Evolutionary conservation across 306 rosid genomes (phyloP).

Genomic region (Quercus engelmannii): DNA sequence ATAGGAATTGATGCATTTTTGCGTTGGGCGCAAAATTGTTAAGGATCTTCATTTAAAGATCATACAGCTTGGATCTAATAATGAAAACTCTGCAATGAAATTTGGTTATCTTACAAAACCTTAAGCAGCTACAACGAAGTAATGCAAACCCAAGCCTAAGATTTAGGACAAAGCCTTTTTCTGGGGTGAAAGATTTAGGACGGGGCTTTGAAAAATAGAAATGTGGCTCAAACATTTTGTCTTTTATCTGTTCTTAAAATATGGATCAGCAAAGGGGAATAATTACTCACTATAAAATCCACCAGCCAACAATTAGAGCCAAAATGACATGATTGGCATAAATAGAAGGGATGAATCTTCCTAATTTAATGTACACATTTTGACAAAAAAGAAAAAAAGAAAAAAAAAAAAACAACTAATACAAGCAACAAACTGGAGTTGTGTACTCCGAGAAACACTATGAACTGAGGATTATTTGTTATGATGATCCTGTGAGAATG

Average conservation of each 20-base stretch:
- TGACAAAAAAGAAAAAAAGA: background rate
- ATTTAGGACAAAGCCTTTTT: background rate
- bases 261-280: background rate
- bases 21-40: no score
- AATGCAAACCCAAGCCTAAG: background rate
- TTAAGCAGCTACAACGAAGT: no score
- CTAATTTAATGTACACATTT: conserved; percentile 27
- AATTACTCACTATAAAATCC: background rate
- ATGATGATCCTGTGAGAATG: conserved; percentile 83
- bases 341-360: conserved; percentile 27
- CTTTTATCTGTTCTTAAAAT: background rate
- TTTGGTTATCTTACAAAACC: background rate
- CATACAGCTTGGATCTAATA: background rate
- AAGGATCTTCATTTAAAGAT: background rate
- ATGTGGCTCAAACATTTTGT: background rate
- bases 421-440: conserved; percentile 8
- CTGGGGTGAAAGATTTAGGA: background rate
- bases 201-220: background rate
- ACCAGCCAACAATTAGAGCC: conserved; percentile 8
- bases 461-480: conserved; percentile 9
- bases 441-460: background rate
- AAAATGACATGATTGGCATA: conserved; percentile 8
- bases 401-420: background rate
- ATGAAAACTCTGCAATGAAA: background rate
- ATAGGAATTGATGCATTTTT: no score